These are phyloP conservation scores for Aspergillus sp. DNA, from an alignment of 2,329 filamentous ascomycete species.

Conservation along the genomic window DNA sequence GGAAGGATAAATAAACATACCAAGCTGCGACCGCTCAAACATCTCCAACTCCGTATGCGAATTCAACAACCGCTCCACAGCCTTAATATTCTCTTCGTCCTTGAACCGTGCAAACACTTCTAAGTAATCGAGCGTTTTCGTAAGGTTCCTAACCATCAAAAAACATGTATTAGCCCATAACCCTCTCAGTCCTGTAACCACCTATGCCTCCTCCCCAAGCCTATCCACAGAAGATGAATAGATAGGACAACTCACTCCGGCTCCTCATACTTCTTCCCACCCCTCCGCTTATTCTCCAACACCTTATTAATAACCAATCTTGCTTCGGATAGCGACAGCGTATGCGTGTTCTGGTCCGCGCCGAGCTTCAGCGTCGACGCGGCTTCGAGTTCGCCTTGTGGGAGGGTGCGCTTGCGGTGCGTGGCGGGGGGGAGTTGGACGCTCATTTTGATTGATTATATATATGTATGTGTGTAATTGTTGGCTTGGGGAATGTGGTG, in stretches of 20 bases:
- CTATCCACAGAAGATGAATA: neutral
- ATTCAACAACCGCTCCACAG: constrained; percentile 84
- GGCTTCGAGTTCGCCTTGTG: constrained; percentile 76
- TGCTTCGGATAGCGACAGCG: constrained; percentile 88
- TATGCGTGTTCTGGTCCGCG: constrained; percentile 90
- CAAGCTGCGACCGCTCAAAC: constrained; percentile 91
- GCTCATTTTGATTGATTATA: constrained; percentile 28
- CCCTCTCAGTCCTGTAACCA: neutral
- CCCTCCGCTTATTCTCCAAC: constrained; percentile 74
- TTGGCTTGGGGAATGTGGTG: no score
- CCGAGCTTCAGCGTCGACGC: constrained; percentile 79
- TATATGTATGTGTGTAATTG: no score
- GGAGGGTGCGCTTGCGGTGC: constrained; percentile 45
- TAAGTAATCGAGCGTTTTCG: constrained; percentile 88
- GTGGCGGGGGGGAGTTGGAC: constrained; percentile 39
- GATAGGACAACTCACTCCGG: constrained; percentile 65
- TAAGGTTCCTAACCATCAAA: constrained; percentile 59
- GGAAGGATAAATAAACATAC: constrained; percentile 51
- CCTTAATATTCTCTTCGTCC: constrained; percentile 89
- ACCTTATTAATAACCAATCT: constrained; percentile 89
- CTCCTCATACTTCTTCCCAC: constrained; percentile 79
- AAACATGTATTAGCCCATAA: neutral
- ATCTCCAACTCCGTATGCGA: constrained; percentile 75
- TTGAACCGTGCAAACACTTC: constrained; percentile 96
- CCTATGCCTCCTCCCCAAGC: no score